phyloP scores from a whole-genome alignment of 176 grass and related monocot genomes.

The Eragrostis curvula region DNA sequence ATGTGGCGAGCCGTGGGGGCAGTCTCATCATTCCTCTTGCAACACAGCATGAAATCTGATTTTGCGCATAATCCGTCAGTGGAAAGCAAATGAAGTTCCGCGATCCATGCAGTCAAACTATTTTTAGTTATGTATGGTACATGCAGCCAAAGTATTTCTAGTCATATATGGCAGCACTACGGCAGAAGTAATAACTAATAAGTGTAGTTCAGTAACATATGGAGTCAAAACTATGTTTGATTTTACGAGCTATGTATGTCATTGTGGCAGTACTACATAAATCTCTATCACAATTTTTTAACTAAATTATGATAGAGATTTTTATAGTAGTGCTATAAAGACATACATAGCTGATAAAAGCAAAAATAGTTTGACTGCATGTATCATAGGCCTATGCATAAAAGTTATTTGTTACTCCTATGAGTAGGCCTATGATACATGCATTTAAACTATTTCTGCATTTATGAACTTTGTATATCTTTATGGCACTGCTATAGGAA shows the following conservation, averaged over 20 bases:
- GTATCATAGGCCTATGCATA: not conserved
- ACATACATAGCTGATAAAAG: slow-evolving; percentile 2
- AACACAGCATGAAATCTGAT: not conserved
- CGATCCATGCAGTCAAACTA: slow-evolving; percentile 4
- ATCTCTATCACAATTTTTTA: slow-evolving; percentile 2
- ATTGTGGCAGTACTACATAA: not conserved
- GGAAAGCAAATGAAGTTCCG: too few species aligned
- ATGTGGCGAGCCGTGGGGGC: slow-evolving; percentile 31
- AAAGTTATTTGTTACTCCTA: not conserved
- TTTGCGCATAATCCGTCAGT: too few species aligned
- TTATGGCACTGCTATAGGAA: too few species aligned
- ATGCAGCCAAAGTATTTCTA: slow-evolving; percentile 6
- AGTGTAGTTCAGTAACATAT: not conserved
- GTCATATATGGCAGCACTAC: not conserved
- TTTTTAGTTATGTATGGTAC: not conserved
- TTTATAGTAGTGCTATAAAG: not conserved
- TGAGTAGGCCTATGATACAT: too few species aligned
- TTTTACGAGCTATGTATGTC: not conserved
- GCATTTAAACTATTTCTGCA: too few species aligned
- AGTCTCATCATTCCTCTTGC: not conserved
- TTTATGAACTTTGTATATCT: too few species aligned
- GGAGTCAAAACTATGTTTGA: not conserved
- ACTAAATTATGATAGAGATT: slow-evolving; percentile 14
- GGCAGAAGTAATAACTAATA: not conserved
- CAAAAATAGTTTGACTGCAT: slow-evolving; percentile 27